Base-by-base conservation (phyloP, 441 rosid genomes). In the Macaranga tanarius region DNA sequence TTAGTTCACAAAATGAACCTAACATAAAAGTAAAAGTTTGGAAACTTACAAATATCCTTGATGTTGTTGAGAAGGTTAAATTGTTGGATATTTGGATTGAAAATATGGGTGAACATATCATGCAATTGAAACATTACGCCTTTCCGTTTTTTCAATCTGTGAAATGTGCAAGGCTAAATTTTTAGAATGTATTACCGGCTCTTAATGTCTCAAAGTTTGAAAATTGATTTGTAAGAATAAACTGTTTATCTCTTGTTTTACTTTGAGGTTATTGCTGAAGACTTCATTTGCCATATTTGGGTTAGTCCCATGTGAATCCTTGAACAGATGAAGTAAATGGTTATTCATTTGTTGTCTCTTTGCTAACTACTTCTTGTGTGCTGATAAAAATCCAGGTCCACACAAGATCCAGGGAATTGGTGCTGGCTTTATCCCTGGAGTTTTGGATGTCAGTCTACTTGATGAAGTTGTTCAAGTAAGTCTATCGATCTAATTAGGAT, bases 381-480 rank as follows among this genome's bases (percentile, higher is more conserved):
- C 25, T 31, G 65, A 15, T 44, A 26, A 28, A 51, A 71, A 45
- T 72, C 19, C 17, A 87, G 92, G 92, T 17, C 88, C 89, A 16
- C 89, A 86, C 71, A 84, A 84, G 84, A 89, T 87, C 67, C 93
- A 87, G 79, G 91, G 91, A 71, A 81, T 89, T 63, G 91, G 93
- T 73, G 91, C 89, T 80, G 90, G 89, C 72, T 86, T 87, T 80
- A 82, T 89, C 54, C 89, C 89, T 34, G 79, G 84, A 72, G 88
- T 89, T 76, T 74, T 89, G 81, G 86, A 89, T 8, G 78, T 81
- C 38, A 50, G 34, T 69, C 61, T 87, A 61, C 81, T 89, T 9
- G 87, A 89, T 73, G 92, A 89, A 72, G 77, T 78, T 74, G 72
- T 89, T 79, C 86, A 75, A 72, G 92, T 89, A 82, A 84, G 88